Conservation (phyloP, 129 eudicot genomes). For the Centaurea solstitialis region DNA sequence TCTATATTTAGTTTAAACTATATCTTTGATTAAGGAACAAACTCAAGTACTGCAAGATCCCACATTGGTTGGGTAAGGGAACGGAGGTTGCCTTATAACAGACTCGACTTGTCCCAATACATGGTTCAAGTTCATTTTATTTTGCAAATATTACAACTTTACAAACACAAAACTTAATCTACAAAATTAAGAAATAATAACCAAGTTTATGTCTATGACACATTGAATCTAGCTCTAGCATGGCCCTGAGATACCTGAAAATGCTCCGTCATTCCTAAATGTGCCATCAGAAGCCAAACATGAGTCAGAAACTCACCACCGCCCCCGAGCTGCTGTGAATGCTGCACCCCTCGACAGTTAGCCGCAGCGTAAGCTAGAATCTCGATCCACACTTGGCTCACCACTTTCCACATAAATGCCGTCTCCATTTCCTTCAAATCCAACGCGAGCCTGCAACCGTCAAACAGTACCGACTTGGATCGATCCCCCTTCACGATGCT, state of each 20-base stretch:
- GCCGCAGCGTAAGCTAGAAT: conserved; percentile 45
- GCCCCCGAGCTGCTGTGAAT: conserved; percentile 50
- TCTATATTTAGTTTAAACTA: too few relatives aligned
- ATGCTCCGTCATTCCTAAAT: conserved; percentile 63
- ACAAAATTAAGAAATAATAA: too few relatives aligned
- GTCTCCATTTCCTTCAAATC: conserved; percentile 21
- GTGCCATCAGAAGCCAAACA: conserved; percentile 76
- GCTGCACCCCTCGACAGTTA: conserved; percentile 47
- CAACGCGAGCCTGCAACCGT: conserved; percentile 49
- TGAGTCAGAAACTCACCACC: conserved; percentile 67
- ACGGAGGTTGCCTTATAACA: too few relatives aligned
- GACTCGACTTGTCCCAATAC: too few relatives aligned
- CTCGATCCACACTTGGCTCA: conserved; percentile 54
- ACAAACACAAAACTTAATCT: too few relatives aligned
- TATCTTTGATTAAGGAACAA: too few relatives aligned
- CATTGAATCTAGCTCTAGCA: conserved; percentile 60
- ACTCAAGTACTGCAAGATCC: too few relatives aligned
- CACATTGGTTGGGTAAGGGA: too few relatives aligned
- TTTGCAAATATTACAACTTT: too few relatives aligned
- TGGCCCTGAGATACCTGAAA: conserved; percentile 60
- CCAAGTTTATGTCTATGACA: neutral
- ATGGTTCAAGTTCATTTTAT: too few relatives aligned
- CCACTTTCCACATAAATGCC: conserved; percentile 35
- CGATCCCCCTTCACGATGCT: conserved; percentile 53
- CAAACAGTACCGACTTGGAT: conserved; percentile 53